Percentiles rank a stretch among this genome's conserved stretches.
Conservation (phyloP, 1,284 basidiomycete genomes). For the Trichosporon inkin region DNA sequence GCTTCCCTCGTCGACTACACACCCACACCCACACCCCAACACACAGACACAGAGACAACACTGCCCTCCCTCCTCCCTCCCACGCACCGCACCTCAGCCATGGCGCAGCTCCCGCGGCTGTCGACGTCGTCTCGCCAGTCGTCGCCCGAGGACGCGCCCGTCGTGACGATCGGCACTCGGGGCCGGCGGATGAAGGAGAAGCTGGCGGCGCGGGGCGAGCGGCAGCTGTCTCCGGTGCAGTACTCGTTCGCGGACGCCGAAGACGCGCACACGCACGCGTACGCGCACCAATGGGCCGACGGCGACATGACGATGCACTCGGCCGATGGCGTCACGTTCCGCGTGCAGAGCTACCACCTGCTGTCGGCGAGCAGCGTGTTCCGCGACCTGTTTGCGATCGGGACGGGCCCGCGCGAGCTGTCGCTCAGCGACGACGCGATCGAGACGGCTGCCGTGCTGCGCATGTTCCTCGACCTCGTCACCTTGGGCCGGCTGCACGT, state of each 20-base stretch:
- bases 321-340: constrained; percentile 4
- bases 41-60: too few species aligned
- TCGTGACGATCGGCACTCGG: constrained; percentile 1
- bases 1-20: too few species aligned
- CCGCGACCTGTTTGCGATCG: constrained; percentile 5
- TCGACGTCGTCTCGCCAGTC: constrained; percentile 2
- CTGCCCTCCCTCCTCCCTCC: not conserved
- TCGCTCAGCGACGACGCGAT: constrained; percentile 2
- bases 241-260: not conserved
- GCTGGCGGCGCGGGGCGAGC: not conserved
- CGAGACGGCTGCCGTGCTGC: not conserved
- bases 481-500: constrained; percentile 11
- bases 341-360: not conserved
- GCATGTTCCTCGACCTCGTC: constrained; percentile 8
- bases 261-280: not conserved
- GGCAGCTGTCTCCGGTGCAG: not conserved
- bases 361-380: not conserved
- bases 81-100: not conserved
- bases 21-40: too few species aligned
- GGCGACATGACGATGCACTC: constrained; percentile 7
- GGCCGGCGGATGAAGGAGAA: constrained; percentile 7
- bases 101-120: not conserved
- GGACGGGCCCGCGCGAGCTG: not conserved
- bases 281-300: not conserved
- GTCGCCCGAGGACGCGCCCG: constrained; percentile 4